Base-by-base conservation (phyloP, 768 basidiomycete species). In the Calocera viscosa region DNA sequence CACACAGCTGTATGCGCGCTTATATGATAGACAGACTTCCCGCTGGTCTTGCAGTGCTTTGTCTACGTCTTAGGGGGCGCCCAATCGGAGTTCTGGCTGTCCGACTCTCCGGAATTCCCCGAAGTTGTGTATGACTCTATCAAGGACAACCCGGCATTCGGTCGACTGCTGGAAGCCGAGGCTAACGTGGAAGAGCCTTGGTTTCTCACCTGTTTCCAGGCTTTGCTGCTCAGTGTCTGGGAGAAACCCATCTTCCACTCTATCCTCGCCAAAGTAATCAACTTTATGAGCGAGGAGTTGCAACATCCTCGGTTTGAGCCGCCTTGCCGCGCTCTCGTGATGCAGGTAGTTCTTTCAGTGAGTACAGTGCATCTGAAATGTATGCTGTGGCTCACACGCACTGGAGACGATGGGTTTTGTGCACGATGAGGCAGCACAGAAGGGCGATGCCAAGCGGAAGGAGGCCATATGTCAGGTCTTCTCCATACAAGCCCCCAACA, bases 61-160 rank as follows among this genome's bases (percentile, higher is more conserved):
- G 75, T 82, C 11, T 75, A 85, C 49, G 78, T 91, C 33, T 75
- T 89, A 35, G 82, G 83, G 68, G 82, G 86, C 26, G 72, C 87
- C 64, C 80, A 80, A 0, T 70, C 75, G 1, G 72, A 79, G 12
- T 74, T 92, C 16, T 97, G 95, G 94, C 74, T 78, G 22, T 83
- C 81, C 32, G 86, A 90, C 70, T 82, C 82, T 0, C 78, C 83
- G 2, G 86, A 90, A 71, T 90, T 86, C 72, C 87, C 92, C 1
- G 83, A 86, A 70, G 81, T 88, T 38, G 82, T 92, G 7, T 87
- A 95, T 71, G 91, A 90, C 72, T 82, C 87, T 16, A 82, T 97
- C 72, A 89, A 89, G 73, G 86, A 91, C 72, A 97, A 95, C 73
- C 69, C 72, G 0, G 71, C 74, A 12, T 76, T 78, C 28, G 70